phyloP scores from a whole-genome alignment of 139 green algal species.

The Yamagishiella unicocca region DNA sequence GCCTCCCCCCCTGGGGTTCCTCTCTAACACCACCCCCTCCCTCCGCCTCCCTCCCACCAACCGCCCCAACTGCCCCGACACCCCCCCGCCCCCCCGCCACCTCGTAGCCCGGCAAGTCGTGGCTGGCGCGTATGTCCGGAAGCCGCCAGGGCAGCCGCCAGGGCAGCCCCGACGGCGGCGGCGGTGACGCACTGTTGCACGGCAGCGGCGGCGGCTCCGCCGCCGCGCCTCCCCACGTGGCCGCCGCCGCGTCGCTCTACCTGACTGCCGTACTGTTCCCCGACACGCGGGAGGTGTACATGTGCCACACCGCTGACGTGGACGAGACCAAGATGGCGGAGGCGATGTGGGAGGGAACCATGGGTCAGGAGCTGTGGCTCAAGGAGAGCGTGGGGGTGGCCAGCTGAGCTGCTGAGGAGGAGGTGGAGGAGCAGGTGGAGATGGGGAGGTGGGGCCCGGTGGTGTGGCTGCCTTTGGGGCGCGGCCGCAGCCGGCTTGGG shows the following conservation, averaged over 20 bases:
- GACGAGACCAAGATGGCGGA: slow-evolving; percentile 29
- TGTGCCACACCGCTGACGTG: slow-evolving; percentile 9
- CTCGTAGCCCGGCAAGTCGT: background rate
- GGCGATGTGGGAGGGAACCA: slow-evolving; percentile 25
- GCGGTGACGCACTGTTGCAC: background rate
- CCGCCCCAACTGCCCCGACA: background rate
- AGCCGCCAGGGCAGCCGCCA: background rate
- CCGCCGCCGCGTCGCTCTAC: background rate
- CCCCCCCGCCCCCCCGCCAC: background rate
- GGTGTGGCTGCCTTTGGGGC: no score
- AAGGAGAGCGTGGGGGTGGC: background rate
- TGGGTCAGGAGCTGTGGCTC: slow-evolving; percentile 3
- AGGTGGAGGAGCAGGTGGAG: no score
- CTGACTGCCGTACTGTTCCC: slow-evolving; percentile 22
- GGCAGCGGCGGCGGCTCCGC: background rate
- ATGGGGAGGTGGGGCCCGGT: no score
- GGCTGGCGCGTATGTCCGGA: background rate
- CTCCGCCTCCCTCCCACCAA: background rate
- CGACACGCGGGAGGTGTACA: slow-evolving; percentile 24
- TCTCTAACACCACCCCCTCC: background rate
- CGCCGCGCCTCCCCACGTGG: no score
- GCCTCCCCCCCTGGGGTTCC: background rate
- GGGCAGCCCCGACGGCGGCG: background rate
- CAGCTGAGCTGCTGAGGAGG: background rate
- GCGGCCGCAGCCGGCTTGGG: no score